A percentile compares a stretch with the other conserved stretches of the same genome.
These are phyloP conservation scores for Botrytis elliptica DNA, from an alignment of 2,329 filamentous ascomycete genomes.

Conservation along the genomic window DNA sequence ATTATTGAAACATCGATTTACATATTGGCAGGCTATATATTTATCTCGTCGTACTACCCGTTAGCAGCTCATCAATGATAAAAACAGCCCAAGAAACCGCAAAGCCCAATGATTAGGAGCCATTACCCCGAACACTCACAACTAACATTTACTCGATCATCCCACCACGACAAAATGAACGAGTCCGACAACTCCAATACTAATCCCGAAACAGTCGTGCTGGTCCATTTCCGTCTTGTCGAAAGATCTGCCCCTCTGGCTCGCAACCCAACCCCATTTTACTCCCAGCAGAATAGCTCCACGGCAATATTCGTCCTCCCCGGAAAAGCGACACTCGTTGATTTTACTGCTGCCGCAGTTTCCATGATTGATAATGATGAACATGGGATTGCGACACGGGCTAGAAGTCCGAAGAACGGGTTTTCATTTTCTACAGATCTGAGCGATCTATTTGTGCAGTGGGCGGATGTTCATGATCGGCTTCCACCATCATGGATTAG, in stretches of 20 bases:
- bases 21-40: background rate
- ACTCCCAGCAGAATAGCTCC: background rate
- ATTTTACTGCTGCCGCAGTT: background rate
- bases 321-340: background rate
- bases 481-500: no score
- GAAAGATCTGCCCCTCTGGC: background rate
- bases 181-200: background rate
- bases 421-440: background rate
- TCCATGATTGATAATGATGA: background rate
- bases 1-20: background rate
- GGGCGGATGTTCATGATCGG: background rate
- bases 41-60: rapidly evolving
- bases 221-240: background rate
- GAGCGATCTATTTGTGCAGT: background rate
- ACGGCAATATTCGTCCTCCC: background rate
- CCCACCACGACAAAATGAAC: background rate
- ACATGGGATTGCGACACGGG: background rate
- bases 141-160: background rate
- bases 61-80: background rate
- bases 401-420: background rate
- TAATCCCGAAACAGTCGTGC: background rate
- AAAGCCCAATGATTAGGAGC: background rate
- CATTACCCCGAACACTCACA: background rate
- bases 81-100: background rate
- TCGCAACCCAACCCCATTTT: background rate